Evolutionary conservation across 768 basidiomycete species (phyloP).

Genomic region (Peribolospora baueri): DNA sequence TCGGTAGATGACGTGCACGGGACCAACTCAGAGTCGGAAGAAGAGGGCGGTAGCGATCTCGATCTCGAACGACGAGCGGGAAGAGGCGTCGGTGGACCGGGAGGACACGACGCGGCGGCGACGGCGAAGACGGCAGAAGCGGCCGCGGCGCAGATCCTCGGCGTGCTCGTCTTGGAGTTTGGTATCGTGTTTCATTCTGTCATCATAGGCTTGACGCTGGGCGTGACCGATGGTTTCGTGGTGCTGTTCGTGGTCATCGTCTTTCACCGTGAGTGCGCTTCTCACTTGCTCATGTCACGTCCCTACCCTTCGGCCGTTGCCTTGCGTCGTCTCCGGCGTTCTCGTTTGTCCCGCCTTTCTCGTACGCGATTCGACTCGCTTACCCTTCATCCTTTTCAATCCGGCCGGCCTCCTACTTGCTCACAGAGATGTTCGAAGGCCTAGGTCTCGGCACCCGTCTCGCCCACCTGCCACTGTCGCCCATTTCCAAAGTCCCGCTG

Average conservation of each 20-base stretch:
- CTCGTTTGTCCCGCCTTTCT: no score
- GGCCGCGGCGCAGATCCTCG: constrained; percentile 46
- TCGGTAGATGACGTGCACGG: no score
- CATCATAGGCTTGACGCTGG: constrained; percentile 70
- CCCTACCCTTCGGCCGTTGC: no score
- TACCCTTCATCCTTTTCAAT: neutral
- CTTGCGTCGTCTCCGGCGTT: no score
- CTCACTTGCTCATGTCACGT: no score
- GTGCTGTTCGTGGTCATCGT: constrained; percentile 68
- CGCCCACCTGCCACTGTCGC: constrained; percentile 33
- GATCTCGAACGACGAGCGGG: no score
- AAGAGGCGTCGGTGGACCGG: no score
- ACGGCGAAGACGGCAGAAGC: constrained; percentile 7
- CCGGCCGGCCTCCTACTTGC: neutral
- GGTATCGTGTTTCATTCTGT: constrained; percentile 52
- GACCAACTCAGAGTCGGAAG: no score
- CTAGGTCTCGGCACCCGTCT: constrained; percentile 77
- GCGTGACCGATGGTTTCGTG: constrained; percentile 56
- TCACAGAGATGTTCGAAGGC: constrained; percentile 65
- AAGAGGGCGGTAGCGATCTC: no score
- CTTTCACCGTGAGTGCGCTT: constrained; percentile 35
- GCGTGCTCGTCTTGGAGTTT: constrained; percentile 78
- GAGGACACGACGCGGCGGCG: no score
- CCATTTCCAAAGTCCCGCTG: no score
- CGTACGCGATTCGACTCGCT: no score